Base-by-base conservation (phyloP, 805 yeast genomes). In the Yarrowia sp. region DNA sequence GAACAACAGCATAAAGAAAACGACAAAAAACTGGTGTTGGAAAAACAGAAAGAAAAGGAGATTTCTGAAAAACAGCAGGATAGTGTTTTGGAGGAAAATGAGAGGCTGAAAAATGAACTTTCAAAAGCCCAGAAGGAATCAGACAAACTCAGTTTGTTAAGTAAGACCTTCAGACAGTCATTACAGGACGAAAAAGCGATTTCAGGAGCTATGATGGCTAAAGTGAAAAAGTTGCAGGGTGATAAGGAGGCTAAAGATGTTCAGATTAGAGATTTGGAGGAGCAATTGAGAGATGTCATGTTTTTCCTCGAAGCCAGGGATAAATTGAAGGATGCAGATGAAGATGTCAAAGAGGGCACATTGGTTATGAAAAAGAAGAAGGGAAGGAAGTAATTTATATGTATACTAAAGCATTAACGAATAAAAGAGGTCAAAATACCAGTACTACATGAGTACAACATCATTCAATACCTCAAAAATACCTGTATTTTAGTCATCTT, bases 251-350 rank as follows among this genome's bases (percentile, higher is more conserved):
- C 67, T n/a, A 69, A 71, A 36, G 65, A 58, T 10, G 44, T 45
- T 15, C 45, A 48, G 14, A 57, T 68, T 11, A 65, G 35, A 8
- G 77, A 74, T 14, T 68, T 75, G 33, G 64, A 68, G 60, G 78
- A 76, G 13, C 77, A 75, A 65, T 45, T 66, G 65, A 83, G 80
- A 33, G 97, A 91, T 73, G 74, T 91, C 63, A 89, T 92, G 96
- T 88, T 90, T 68, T 90, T 79, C 71, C 75, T 91, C 43, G 93
- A 88, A 66, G 81, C 89, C 0, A 89, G 84, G 71, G 88, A 86
- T 65, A 89, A 87, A 75, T 83, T 90, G 70, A 84, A 85, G 70
- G 83, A 85, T 71, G 89, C 90, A 22, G 81, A 86, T 3, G 88
- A 87, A 11, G 93, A 87, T 39, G 87, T 88, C 14, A 84, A 79